A percentile compares a stretch with the other conserved stretches of the same genome.
Conservation (phyloP, 2,329 filamentous ascomycete genomes). For the Metarhizium anisopliae region DNA sequence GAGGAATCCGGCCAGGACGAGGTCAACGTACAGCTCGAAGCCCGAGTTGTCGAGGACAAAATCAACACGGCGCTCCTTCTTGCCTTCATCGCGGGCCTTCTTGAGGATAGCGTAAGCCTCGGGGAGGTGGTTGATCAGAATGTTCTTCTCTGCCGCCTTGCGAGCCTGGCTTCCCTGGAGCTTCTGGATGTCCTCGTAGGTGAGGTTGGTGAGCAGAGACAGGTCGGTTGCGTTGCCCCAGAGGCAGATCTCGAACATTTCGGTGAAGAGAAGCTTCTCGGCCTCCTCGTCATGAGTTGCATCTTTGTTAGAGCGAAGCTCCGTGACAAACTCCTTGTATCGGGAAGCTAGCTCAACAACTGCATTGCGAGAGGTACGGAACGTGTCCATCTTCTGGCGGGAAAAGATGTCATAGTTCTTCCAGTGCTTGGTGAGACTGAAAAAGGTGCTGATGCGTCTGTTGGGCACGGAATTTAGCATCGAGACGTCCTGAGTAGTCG, state of each 20-base stretch:
- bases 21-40: conserved; percentile 93
- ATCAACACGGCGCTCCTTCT: conserved; percentile 70
- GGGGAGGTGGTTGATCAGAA: conserved; percentile 77
- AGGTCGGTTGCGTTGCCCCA: conserved; percentile 97
- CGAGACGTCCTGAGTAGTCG: background rate
- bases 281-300: conserved; percentile 52
- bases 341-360: conserved; percentile 73
- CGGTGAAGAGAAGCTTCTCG: conserved; percentile 71
- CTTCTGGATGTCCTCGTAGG: conserved; percentile 95
- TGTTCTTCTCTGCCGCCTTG: conserved; percentile 83
- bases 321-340: conserved; percentile 64
- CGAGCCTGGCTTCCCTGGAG: conserved; percentile 82
- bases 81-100: conserved; percentile 52
- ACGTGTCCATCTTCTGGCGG: conserved; percentile 83
- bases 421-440: conserved; percentile 72
- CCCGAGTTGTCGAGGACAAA: conserved; percentile 96
- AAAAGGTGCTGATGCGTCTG: conserved; percentile 70
- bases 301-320: conserved; percentile 49
- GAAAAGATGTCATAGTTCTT: conserved; percentile 83
- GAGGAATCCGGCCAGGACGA: conserved; percentile 85
- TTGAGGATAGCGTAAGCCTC: conserved; percentile 61
- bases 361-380: conserved; percentile 82
- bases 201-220: conserved; percentile 79
- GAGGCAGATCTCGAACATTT: conserved; percentile 94
- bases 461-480: background rate